Base-by-base conservation (phyloP, 352 stramenopile species). In the Lagenidium giganteum region DNA sequence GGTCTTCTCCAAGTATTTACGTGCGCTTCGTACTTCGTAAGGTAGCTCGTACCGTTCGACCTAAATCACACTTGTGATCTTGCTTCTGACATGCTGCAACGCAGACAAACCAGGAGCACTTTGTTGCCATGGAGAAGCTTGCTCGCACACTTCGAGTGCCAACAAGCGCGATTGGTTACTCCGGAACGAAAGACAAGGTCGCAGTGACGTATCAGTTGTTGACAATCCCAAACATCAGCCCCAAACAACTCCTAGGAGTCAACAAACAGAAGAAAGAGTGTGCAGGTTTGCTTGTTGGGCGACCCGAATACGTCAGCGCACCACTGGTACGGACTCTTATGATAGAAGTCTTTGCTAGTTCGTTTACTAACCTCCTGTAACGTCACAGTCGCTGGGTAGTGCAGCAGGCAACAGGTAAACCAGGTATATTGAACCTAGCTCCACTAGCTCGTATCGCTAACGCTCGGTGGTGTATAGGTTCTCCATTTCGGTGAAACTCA, bases 181-280 rank as follows among this genome's bases (percentile, higher is more conserved):
- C 80, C 13, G 77, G 77, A 0, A 88, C 73, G 8, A 93, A 93
- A 45, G 80, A 90, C 58, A 90, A 90, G 41, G 61, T 54, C 3
- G 80, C 80, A 1, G 45, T 87, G 33, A 90, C 80, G 4, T 77
- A 57, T 24, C 77, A 93, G 60, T 61, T 83, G 27, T 60, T 87
- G 16, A 76, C 78, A 0, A 63, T 74, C 8, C 66, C 71, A 38
- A 64, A 64, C 6, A 57, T 87, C 14, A 14, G 43, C 0, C 70
- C 77, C 4, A 37, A 68, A 25, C 55, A 42, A n/a, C 41, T 93
- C 8, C 35, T 85, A 7, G 49, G 46, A 11, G 8, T 79, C 8
- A 81, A 80, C 27, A 27, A 40, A 6, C 21, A 25, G 13, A 42
- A 61, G 16, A 29, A 12, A 16, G n/a, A 32, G 27, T 8, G 18